Evolutionary conservation across 2,329 filamentous ascomycete species (phyloP), one percentile per base, ranked within the genome.

Genomic region (Lasiodiplodia sp.): DNA sequence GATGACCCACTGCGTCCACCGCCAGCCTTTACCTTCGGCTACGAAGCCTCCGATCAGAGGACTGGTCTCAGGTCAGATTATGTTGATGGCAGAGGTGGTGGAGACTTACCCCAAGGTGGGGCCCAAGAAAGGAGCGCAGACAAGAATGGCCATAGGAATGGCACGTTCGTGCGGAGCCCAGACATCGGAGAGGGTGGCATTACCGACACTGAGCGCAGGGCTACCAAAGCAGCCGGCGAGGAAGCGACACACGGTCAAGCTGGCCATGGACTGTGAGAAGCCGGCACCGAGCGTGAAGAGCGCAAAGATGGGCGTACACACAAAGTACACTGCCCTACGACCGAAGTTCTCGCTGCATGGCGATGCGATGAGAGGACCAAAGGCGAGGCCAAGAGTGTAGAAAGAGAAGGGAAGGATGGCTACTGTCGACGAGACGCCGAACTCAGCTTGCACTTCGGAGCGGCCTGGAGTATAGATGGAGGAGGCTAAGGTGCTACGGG

Each of bases 261-360:
- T 89, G 74, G 90, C 89, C 56, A 94, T 84, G 70, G 90, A 90
- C 73, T 92, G 89, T 69, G 79, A 77, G 31, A 83, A 78, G 0
- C 82, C 81, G 11, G 80, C 75, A 2, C 81, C 82, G 0, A 83
- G 69, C 0, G 78, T 79, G 69, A 84, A 82, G 5, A 85, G 86
- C 3, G 87, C 87, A 8, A 88, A 91, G 58, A 88, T 85, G 5
- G 86, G 88, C 68, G 92, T 84, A 58, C 88, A 88, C 77, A 91
- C 89, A 71, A 92, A 78, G 69, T 89, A 89, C 76, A 94, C 92
- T 25, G 91, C 77, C 40, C 87, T 84, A 34, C 92, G 87, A 47
- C 92, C 92, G 72, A 85, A 87, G 47, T 91, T 82, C 80, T 95
- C 92, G 2, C 89, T 92, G 4, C 94, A 80, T 0, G 92, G 92